Evolutionary conservation across 2,329 filamentous ascomycete species (phyloP).

Genomic region (Penicillium griseofulvum): DNA sequence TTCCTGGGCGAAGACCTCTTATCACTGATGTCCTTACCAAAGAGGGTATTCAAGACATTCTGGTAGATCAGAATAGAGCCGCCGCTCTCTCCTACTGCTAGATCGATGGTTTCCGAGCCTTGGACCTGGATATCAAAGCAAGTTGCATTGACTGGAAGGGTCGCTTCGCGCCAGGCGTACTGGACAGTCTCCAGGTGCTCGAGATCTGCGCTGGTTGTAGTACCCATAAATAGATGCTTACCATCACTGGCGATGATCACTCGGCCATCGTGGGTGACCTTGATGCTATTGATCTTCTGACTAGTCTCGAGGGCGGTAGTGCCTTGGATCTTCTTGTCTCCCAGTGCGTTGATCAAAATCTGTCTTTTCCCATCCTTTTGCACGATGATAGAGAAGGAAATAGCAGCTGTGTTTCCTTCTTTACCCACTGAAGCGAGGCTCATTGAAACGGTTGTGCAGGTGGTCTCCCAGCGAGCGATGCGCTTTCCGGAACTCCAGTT

Average conservation of each 20-base stretch:
- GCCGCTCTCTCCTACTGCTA: slow-evolving; percentile 72
- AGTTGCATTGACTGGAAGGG: slow-evolving; percentile 61
- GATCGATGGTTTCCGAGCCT: slow-evolving; percentile 56
- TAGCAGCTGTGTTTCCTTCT: slow-evolving; percentile 27
- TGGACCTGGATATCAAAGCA: slow-evolving; percentile 65
- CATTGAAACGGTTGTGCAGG: slow-evolving; percentile 35
- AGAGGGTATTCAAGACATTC: slow-evolving; percentile 57
- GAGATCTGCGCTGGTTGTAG: slow-evolving; percentile 36
- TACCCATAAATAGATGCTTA: slow-evolving; percentile 60
- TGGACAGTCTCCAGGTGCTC: slow-evolving; percentile 38
- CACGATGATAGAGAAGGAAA: slow-evolving; percentile 41
- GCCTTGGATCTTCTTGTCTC: slow-evolving; percentile 22
- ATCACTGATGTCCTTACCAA: slow-evolving; percentile 30
- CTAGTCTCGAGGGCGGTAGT: slow-evolving; percentile 30
- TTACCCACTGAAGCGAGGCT: slow-evolving; percentile 26
- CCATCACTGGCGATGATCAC: slow-evolving; percentile 41
- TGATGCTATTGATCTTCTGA: slow-evolving; percentile 30
- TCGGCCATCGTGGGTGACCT: slow-evolving; percentile 30
- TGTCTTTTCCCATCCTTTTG: slow-evolving; percentile 40
- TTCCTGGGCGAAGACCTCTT: slow-evolving; percentile 56
- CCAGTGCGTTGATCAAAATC: slow-evolving; percentile 24
- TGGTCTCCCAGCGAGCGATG: slow-evolving; percentile 45
- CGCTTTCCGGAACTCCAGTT: slow-evolving; percentile 54
- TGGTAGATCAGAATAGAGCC: slow-evolving; percentile 81
- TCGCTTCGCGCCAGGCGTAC: slow-evolving; percentile 56